A percentile compares a stretch with the other conserved stretches of the same genome.
Evolutionary conservation across 1,139 yeast species (phyloP).

Genomic region (Suhomyces taliae): DNA sequence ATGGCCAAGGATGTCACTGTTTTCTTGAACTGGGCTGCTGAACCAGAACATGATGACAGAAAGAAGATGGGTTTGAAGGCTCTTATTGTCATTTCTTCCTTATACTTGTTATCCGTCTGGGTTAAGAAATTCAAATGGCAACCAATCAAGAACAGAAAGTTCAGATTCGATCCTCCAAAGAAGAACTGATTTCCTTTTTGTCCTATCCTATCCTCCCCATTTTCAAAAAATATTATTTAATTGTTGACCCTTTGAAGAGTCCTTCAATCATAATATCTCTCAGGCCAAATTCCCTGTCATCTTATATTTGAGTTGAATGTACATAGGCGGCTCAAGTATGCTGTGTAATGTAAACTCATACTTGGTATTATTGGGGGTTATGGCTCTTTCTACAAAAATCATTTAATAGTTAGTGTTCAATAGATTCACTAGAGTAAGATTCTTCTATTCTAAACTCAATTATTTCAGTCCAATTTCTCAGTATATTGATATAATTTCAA

Average conservation of each 20-base stretch:
- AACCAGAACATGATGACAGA: conserved; percentile 98
- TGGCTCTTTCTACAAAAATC: conserved; percentile 1
- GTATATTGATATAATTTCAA: background rate
- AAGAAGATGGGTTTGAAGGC: conserved; percentile 97
- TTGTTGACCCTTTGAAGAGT: background rate
- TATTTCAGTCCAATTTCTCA: background rate
- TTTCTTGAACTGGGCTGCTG: conserved; percentile 97
- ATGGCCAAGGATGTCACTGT: conserved; percentile 98
- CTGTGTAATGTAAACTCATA: conserved; percentile 5
- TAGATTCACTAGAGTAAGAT: conserved; percentile 6
- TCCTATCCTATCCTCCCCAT: too few relatives aligned
- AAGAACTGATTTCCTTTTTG: conserved; percentile 33
- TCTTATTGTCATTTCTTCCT: conserved; percentile 70
- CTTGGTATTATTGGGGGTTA: conserved; percentile 2
- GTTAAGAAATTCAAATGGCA: conserved; percentile 99
- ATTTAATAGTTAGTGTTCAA: conserved; percentile 7
- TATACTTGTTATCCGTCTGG: conserved; percentile 84
- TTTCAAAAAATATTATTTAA: background rate
- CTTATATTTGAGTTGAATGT: conserved; percentile 7
- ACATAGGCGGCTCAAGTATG: conserved; percentile 9
- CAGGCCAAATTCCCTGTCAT: background rate
- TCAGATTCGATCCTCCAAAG: conserved; percentile 89
- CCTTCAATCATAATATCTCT: background rate
- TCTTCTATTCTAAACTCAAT: too few relatives aligned
- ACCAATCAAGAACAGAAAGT: conserved; percentile 92